Evolutionary conservation across 176 grass and related monocot genomes (phyloP).

Genomic region (Ensete glaucum): DNA sequence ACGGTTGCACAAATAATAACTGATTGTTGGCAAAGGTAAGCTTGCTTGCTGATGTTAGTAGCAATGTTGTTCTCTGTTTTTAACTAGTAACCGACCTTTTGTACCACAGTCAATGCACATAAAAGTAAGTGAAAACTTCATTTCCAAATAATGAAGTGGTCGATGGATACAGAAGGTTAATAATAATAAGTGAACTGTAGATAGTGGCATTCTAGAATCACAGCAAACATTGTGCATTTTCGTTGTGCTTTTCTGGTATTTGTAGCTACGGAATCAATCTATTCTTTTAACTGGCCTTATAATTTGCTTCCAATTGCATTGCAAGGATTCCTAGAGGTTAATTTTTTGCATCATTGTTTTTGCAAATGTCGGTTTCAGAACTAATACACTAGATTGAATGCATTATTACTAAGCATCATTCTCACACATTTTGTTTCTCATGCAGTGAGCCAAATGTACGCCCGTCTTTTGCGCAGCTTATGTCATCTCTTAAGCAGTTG

Average conservation of each 20-base stretch:
- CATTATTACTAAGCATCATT: background rate
- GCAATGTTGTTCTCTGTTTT: no score
- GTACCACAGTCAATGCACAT: background rate
- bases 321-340: no score
- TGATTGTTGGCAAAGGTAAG: slow-evolving; percentile 91
- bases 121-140: background rate
- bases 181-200: background rate
- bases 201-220: no score
- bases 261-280: no score
- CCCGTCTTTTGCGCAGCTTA: slow-evolving; percentile 78
- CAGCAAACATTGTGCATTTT: no score
- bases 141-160: background rate
- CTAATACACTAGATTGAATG: background rate
- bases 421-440: slow-evolving; percentile 8
- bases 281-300: no score
- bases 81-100: background rate
- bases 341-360: background rate
- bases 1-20: slow-evolving; percentile 75
- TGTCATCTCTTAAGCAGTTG: slow-evolving; percentile 70
- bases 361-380: background rate
- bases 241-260: no score
- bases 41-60: background rate
- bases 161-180: background rate
- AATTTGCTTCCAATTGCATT: no score
- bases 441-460: slow-evolving; percentile 75